Evolutionary conservation across 2,329 filamentous ascomycete species (phyloP).

Genomic region (Epichloe gansuensis): DNA sequence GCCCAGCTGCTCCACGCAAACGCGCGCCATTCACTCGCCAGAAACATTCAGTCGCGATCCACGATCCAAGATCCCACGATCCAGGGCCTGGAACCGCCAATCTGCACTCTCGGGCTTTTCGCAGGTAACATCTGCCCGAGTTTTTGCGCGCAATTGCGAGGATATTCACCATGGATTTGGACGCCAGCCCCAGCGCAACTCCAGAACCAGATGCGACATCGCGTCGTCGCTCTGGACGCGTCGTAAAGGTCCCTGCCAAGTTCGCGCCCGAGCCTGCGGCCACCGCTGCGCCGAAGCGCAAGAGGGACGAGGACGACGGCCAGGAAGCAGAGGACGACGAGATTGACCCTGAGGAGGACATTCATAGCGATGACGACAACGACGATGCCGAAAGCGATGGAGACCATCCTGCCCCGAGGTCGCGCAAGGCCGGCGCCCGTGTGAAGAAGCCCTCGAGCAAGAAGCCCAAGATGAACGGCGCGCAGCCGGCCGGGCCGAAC

Average conservation of each 20-base stretch:
- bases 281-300: slow-evolving; percentile 41
- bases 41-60: slow-evolving; percentile 5
- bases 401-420: slow-evolving; percentile 25
- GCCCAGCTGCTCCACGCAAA: slow-evolving; percentile 4
- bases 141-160: slow-evolving; percentile 6
- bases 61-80: neutral
- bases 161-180: slow-evolving; percentile 9
- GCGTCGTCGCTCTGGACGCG: slow-evolving; percentile 58
- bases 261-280: slow-evolving; percentile 38
- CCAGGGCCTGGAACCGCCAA: neutral
- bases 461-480: slow-evolving; percentile 52
- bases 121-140: slow-evolving; percentile 10
- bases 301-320: slow-evolving; percentile 38
- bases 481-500: slow-evolving; percentile 23
- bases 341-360: slow-evolving; percentile 28
- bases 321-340: slow-evolving; percentile 38
- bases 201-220: slow-evolving; percentile 38
- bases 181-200: slow-evolving; percentile 9
- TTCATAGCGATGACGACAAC: slow-evolving; percentile 16
- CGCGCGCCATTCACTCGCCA: slow-evolving; percentile 7
- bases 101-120: slow-evolving; percentile 2
- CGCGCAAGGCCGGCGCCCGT: slow-evolving; percentile 29
- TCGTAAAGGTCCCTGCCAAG: slow-evolving; percentile 47
- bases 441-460: slow-evolving; percentile 48
- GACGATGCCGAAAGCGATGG: slow-evolving; percentile 36